Base-by-base conservation (phyloP, 495 filamentous ascomycete species). In the Annulohypoxylon nitens region DNA sequence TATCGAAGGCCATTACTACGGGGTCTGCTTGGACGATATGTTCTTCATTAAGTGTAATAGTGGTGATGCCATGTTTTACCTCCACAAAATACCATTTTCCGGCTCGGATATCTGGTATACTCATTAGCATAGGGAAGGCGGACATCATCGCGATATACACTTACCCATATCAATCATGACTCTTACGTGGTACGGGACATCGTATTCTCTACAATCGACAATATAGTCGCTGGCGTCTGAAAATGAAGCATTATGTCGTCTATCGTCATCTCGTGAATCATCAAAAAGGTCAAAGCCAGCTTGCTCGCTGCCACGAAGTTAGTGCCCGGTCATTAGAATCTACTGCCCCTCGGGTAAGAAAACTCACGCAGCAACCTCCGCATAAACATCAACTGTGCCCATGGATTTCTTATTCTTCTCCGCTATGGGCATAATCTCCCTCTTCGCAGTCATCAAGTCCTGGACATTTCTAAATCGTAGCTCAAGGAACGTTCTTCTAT, bases 131-230 rank as follows among this genome's bases (percentile, higher is more conserved):
- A 7, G 41, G 18, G 43, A 26, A 37, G 10, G 10, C 12, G 51
- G 12, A 18, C 3, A 33, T 34, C 14, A 9, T 30, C 45, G 20
- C 33, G 23, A 11, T 12, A 54, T 23, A 26, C 7, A 79, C 88
- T 54, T 79, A 94, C 93, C 89, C 86, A 94, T 89, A 81, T 99
- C 96, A 84, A 99, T 98, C 78, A 95, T 92, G 82, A 98, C 95
- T 86, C 96, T 90, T 76, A 99, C 95, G 87, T 99, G 96, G 83
- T 99, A 99, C 75, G 95, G 96, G 76, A 99, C 96, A 83, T 99
- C 96, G 80, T 94, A 99, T 85, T 99, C 96, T 85, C 96, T 90
- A 81, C 98, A 97, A 89, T 99, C 96, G 84, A 97, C 88, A 86
- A 99, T 93, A 81, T 91, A 97, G 88, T 99, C 96, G 87, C 94